phyloP scores from a whole-genome alignment of 805 yeast genomes.

The Metschnikowia aberdeeniae region DNA sequence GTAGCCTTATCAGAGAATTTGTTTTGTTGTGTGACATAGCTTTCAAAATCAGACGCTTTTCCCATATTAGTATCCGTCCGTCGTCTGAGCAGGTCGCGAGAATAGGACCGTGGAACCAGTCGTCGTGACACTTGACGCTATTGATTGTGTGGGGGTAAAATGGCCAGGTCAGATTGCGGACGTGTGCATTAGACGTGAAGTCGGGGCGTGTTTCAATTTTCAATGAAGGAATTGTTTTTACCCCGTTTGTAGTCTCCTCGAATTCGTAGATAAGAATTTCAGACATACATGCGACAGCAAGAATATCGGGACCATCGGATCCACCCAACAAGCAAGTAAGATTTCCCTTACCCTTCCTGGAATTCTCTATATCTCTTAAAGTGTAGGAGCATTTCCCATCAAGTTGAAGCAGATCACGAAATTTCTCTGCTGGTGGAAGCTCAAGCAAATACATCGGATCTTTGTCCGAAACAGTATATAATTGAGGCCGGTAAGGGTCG shows the following conservation, averaged over 20 bases:
- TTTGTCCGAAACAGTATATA: background rate
- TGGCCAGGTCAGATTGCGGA: conserved; percentile 47
- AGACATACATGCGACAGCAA: conserved; percentile 34
- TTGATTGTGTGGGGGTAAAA: conserved; percentile 56
- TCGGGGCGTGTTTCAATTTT: conserved; percentile 41
- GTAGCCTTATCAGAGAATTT: conserved; percentile 12
- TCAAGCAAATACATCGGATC: conserved; percentile 16
- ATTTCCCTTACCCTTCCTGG: conserved; percentile 42
- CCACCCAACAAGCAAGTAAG: conserved; percentile 23
- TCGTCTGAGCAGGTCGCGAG: conserved; percentile 52
- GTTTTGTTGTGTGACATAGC: conserved; percentile 5
- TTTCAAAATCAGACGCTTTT: conserved; percentile 22
- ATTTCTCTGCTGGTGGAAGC: conserved; percentile 34
- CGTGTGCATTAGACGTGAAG: conserved; percentile 37
- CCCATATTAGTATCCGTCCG: conserved; percentile 46
- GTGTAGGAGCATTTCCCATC: conserved; percentile 19
- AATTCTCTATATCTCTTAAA: conserved; percentile 20
- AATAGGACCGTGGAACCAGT: conserved; percentile 37
- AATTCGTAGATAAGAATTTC: conserved; percentile 33
- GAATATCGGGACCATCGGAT: conserved; percentile 14
- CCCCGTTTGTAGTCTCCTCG: conserved; percentile 24
- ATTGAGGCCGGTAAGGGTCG: background rate
- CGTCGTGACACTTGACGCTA: conserved; percentile 34
- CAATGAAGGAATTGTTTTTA: conserved; percentile 23
- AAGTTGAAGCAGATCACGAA: conserved; percentile 30